Conservation (phyloP, 129 eudicot species). For the Heracleum sosnowskyi region DNA sequence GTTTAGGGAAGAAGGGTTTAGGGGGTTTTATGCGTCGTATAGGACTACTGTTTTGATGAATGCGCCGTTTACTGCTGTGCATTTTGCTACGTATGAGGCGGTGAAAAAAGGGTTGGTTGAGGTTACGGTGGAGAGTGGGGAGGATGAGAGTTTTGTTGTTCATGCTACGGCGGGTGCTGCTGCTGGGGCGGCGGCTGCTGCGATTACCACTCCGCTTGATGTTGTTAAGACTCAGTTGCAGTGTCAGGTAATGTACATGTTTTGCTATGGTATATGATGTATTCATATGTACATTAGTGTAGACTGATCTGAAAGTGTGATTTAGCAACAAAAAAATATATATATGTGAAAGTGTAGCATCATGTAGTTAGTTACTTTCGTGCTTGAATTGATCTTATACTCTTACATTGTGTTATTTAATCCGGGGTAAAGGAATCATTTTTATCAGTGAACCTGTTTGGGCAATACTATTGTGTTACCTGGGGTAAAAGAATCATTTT, state of each 20-base stretch:
- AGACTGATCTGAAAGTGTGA: not conserved
- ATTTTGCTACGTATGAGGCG: constrained; percentile 80
- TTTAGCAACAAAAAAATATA: no score
- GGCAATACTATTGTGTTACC: not conserved
- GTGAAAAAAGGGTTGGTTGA: constrained; percentile 58
- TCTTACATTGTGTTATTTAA: not conserved
- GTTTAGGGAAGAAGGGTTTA: constrained; percentile 60
- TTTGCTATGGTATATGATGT: not conserved
- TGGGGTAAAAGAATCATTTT: not conserved
- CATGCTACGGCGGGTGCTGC: constrained; percentile 95
- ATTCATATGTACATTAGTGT: not conserved
- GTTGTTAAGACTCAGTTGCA: constrained; percentile 89
- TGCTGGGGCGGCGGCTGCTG: constrained; percentile 79
- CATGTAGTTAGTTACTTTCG: not conserved
- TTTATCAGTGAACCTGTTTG: not conserved
- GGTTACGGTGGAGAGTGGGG: constrained; percentile 36
- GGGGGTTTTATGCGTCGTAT: constrained; percentile 83
- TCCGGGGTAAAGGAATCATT: not conserved
- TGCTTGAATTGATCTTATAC: not conserved
- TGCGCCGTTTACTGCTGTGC: constrained; percentile 84
- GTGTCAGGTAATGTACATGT: constrained; percentile 54
- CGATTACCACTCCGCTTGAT: constrained; percentile 75
- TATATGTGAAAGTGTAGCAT: not conserved
- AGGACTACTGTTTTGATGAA: constrained; percentile 78
- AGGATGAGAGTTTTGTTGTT: constrained; percentile 62